Conservation (phyloP, 1,284 basidiomycete species). For the Boletus chippewaensis region DNA sequence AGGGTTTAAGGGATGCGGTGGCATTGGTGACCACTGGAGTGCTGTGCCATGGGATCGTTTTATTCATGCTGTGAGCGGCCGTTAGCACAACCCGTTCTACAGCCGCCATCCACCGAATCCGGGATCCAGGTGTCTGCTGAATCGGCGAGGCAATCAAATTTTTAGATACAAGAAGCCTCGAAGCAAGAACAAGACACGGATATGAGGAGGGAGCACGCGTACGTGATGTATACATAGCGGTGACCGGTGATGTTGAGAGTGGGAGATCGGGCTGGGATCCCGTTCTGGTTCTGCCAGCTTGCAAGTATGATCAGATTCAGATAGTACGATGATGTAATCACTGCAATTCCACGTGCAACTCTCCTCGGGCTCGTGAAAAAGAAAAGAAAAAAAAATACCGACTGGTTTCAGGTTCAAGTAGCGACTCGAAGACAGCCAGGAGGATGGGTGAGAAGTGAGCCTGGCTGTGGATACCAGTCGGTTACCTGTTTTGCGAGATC, state of each 20-base stretch:
- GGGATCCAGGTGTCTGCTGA: background rate
- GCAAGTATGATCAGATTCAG: constrained; percentile 18
- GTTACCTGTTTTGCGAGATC: constrained; percentile 10
- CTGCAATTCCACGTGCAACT: constrained; percentile 23
- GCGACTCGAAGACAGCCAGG: background rate
- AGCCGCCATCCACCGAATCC: constrained; percentile 11
- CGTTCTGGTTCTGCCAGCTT: constrained; percentile 18
- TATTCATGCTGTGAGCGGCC: constrained; percentile 11
- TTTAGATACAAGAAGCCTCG: background rate
- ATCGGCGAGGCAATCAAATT: constrained; percentile 4
- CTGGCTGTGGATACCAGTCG: constrained; percentile 5
- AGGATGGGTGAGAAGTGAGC: background rate
- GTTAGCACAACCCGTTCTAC: constrained; percentile 12
- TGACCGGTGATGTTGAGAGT: constrained; percentile 1
- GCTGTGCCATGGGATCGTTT: constrained; percentile 2
- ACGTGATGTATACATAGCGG: background rate
- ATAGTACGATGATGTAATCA: constrained; percentile 28
- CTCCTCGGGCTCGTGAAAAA: constrained; percentile 12
- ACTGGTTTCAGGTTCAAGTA: background rate
- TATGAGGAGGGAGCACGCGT: constrained; percentile 13
- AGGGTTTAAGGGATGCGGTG: background rate
- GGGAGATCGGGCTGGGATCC: constrained; percentile 1
- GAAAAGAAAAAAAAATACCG: background rate
- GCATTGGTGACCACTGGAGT: background rate
- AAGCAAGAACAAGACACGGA: constrained; percentile 15